Conservation (phyloP, 305 asterid genomes). For the Fraxinus albicans region DNA sequence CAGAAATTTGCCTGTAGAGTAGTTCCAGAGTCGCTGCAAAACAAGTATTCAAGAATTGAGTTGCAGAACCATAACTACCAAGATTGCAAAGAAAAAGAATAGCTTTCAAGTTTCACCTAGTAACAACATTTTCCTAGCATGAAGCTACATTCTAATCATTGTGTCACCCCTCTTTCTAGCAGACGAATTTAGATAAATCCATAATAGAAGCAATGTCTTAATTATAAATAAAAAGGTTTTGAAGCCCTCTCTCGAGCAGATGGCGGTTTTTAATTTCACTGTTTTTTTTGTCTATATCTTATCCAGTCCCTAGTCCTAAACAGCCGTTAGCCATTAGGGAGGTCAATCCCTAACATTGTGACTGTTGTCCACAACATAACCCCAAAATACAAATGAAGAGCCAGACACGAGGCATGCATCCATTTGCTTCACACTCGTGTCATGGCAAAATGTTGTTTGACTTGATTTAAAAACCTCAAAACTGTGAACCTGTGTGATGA, state of each 20-base stretch:
- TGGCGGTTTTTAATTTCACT: background rate
- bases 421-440: background rate
- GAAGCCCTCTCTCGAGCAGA: background rate
- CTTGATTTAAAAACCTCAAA: background rate
- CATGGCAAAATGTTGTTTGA: background rate
- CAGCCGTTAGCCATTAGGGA: background rate
- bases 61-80: background rate
- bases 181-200: background rate
- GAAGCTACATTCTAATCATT: background rate
- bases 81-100: background rate
- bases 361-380: background rate
- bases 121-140: background rate
- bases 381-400: background rate
- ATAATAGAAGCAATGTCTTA: background rate
- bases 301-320: background rate
- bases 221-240: background rate
- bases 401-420: background rate
- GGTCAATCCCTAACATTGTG: background rate
- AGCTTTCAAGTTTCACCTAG: background rate
- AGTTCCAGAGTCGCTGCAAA: conserved; percentile 94
- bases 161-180: background rate
- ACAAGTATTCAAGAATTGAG: conserved; percentile 15
- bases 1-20: conserved; percentile 75
- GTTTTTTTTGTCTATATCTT: background rate
- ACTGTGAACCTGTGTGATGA: background rate